Evolutionary conservation across 169 alveolate genomes (phyloP).

Genomic region (Nephromyces sp.): DNA sequence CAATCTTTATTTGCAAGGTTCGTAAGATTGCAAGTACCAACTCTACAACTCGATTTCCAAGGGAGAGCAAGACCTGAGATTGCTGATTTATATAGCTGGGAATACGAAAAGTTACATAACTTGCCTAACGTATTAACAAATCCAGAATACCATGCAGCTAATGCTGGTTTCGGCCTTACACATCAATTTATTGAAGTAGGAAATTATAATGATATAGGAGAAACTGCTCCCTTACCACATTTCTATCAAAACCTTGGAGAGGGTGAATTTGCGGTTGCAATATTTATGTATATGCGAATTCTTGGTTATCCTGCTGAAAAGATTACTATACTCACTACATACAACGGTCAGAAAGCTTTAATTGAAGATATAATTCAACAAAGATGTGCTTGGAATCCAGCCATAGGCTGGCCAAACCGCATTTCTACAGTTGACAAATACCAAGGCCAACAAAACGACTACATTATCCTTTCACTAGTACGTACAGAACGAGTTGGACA

Average conservation of each 20-base stretch:
- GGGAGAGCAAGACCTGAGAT: slow-evolving; percentile 80
- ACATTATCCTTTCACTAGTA: slow-evolving; percentile 73
- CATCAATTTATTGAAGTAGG: slow-evolving; percentile 70
- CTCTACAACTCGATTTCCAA: slow-evolving; percentile 61
- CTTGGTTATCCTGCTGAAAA: slow-evolving; percentile 66
- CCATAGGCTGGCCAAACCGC: slow-evolving; percentile 52
- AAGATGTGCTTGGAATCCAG: slow-evolving; percentile 63
- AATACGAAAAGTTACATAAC: slow-evolving; percentile 54
- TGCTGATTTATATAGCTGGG: slow-evolving; percentile 72
- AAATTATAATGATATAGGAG: slow-evolving; percentile 57
- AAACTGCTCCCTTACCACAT: slow-evolving; percentile 73
- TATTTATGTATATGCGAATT: slow-evolving; percentile 81
- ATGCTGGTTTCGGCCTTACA: slow-evolving; percentile 52
- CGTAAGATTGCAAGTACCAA: slow-evolving; percentile 67
- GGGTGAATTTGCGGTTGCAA: slow-evolving; percentile 81
- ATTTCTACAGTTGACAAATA: slow-evolving; percentile 73
- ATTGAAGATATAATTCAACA: slow-evolving; percentile 57
- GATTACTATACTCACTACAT: slow-evolving; percentile 74
- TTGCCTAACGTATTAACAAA: slow-evolving; percentile 35
- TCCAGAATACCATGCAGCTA: slow-evolving; percentile 23
- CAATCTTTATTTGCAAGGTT: slow-evolving; percentile 67
- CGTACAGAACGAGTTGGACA: slow-evolving; percentile 74
- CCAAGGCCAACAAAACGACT: slow-evolving; percentile 83
- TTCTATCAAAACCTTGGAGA: slow-evolving; percentile 83
- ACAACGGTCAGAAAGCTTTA: slow-evolving; percentile 85